Percentiles rank a stretch among this genome's conserved stretches.
Evolutionary conservation across 768 basidiomycete genomes (phyloP).

Genomic region (Leucogyrophana mollusca): DNA sequence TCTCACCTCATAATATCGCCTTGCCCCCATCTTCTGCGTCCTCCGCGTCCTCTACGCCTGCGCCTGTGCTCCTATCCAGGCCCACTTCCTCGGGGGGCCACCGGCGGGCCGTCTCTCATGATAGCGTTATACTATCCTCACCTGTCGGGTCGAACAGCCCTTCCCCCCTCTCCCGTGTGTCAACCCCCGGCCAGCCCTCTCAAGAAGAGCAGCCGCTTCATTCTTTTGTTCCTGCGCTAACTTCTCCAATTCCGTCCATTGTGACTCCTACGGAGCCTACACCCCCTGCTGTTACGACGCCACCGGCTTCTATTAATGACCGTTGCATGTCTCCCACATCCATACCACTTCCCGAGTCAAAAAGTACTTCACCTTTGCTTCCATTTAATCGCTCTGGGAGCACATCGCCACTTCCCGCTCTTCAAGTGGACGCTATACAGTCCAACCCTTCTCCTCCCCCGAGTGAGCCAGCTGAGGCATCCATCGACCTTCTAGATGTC

Average conservation of each 20-base stretch:
- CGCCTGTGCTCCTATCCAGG: background rate
- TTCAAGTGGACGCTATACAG: background rate
- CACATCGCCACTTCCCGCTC: background rate
- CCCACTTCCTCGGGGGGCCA: too few species aligned
- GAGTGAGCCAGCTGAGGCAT: background rate
- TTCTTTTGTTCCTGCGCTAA: slow-evolving; percentile 5
- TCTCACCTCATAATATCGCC: slow-evolving; percentile 1
- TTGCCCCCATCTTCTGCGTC: background rate
- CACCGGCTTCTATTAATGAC: slow-evolving; percentile 1
- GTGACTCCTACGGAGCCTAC: background rate
- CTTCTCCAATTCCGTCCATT: slow-evolving; percentile 8
- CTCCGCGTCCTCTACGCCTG: background rate
- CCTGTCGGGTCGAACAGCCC: slow-evolving; percentile 2
- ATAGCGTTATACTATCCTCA: background rate
- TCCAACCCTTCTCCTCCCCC: background rate
- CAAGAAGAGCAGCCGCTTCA: slow-evolving; percentile 14
- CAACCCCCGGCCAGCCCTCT: slow-evolving; percentile 19
- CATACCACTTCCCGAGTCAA: slow-evolving; percentile 18
- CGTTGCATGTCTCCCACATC: slow-evolving; percentile 5
- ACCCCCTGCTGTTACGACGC: background rate
- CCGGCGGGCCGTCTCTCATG: background rate
- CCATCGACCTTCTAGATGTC: background rate
- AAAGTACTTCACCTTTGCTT: slow-evolving; percentile 8
- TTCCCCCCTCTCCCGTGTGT: slow-evolving; percentile 30
- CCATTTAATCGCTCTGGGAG: slow-evolving; percentile 4